Conservation (phyloP, 441 rosid species). For the Metrosideros polymorpha region DNA sequence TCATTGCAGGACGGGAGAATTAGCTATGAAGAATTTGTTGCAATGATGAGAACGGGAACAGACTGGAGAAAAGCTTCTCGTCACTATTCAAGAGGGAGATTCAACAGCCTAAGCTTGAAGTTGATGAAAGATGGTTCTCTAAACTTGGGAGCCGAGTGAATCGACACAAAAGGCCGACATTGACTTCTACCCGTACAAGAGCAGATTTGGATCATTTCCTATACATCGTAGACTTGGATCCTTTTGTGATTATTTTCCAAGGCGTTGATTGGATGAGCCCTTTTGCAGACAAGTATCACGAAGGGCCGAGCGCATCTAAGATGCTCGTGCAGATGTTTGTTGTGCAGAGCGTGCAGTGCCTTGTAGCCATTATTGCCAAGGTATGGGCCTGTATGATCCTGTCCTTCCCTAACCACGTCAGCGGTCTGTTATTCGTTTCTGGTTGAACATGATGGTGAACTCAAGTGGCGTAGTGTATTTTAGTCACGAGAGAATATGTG, state of each 20-base stretch:
- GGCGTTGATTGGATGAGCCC: slow-evolving; percentile 16
- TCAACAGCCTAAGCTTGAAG: slow-evolving; percentile 93
- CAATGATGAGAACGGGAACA: slow-evolving; percentile 99
- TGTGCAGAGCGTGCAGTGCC: background rate
- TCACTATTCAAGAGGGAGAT: slow-evolving; percentile 98
- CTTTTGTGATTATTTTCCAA: background rate
- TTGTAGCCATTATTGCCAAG: background rate
- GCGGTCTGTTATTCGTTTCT: background rate
- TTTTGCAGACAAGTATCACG: background rate
- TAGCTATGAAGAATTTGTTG: slow-evolving; percentile 93
- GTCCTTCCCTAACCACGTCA: background rate
- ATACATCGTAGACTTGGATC: background rate
- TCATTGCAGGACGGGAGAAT: slow-evolving; percentile 75
- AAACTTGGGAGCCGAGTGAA: slow-evolving; percentile 56
- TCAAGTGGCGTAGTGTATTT: background rate
- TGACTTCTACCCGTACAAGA: background rate
- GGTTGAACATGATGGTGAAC: background rate
- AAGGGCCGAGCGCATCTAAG: background rate
- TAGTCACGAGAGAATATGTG: background rate
- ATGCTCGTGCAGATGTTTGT: background rate
- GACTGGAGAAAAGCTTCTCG: slow-evolving; percentile 99
- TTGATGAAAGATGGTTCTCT: slow-evolving; percentile 96
- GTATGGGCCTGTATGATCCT: background rate
- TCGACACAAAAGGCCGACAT: background rate
- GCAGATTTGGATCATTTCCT: background rate